phyloP scores from a whole-genome alignment of 2,329 filamentous ascomycete genomes.

The Daldinia sp. region DNA sequence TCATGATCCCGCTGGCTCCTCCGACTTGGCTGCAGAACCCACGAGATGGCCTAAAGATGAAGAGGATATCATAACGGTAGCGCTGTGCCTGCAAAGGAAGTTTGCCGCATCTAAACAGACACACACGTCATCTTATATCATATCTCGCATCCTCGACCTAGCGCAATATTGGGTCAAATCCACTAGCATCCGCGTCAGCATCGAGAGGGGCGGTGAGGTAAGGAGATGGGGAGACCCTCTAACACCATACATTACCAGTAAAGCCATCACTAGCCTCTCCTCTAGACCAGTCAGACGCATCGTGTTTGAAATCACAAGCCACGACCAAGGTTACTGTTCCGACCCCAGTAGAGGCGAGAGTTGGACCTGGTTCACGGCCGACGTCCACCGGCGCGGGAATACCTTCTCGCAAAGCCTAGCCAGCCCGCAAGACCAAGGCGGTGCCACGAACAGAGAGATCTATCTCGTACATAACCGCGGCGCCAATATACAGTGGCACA shows the following conservation, averaged over 20 bases:
- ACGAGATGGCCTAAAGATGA: constrained; percentile 31
- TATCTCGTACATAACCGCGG: constrained; percentile 30
- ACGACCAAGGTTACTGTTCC: constrained; percentile 38
- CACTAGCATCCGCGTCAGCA: constrained; percentile 28
- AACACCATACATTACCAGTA: constrained; percentile 26
- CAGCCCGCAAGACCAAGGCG: constrained; percentile 23
- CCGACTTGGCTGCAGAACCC: neutral
- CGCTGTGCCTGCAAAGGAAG: constrained; percentile 31
- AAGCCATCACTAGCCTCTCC: constrained; percentile 16
- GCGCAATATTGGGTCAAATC: constrained; percentile 35
- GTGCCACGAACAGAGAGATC: constrained; percentile 27
- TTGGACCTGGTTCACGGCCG: constrained; percentile 38
- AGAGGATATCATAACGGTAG: constrained; percentile 24
- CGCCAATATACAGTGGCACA: constrained; percentile 29
- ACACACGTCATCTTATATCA: constrained; percentile 5
- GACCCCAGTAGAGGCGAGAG: constrained; percentile 24
- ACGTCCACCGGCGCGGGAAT: constrained; percentile 32
- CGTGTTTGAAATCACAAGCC: constrained; percentile 30
- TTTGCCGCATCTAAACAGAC: neutral
- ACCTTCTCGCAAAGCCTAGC: constrained; percentile 23
- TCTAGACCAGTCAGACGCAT: constrained; percentile 30
- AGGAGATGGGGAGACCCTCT: constrained; percentile 30
- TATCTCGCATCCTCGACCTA: constrained; percentile 27
- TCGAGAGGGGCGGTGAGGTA: constrained; percentile 25
- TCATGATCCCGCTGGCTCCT: neutral